Percentiles rank a stretch among this genome's conserved stretches.
Conservation (phyloP, 768 basidiomycete genomes). For the Nevesoporus exiguus region DNA sequence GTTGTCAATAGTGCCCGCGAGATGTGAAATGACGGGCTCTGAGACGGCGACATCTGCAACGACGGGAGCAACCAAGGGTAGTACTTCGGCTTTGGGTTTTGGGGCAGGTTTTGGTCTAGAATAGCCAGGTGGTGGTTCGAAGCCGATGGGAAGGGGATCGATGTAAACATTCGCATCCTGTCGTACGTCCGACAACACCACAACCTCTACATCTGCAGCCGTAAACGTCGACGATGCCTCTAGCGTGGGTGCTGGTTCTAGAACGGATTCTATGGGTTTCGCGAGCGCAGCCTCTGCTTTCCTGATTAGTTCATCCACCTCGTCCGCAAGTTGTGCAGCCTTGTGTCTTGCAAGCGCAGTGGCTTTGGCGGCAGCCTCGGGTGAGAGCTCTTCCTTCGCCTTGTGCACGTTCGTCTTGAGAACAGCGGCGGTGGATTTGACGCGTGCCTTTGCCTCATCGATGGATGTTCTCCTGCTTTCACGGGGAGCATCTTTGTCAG, state of each 20-base stretch:
- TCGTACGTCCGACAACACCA: constrained; percentile 24
- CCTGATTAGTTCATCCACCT: constrained; percentile 61
- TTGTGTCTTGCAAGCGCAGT: constrained; percentile 44
- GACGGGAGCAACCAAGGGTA: constrained; percentile 80
- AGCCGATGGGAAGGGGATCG: constrained; percentile 82
- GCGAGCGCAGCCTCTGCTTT: constrained; percentile 73
- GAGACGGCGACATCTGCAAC: constrained; percentile 68
- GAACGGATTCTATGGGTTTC: constrained; percentile 34
- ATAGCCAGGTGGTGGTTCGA: constrained; percentile 91
- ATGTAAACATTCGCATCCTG: constrained; percentile 45
- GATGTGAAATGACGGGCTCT: constrained; percentile 91
- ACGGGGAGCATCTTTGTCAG: constrained; percentile 27
- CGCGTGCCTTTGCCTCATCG: constrained; percentile 43
- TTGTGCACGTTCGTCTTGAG: constrained; percentile 51
- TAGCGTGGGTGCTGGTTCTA: constrained; percentile 21
- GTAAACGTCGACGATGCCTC: constrained; percentile 23
- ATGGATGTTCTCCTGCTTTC: constrained; percentile 33
- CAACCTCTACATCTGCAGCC: constrained; percentile 23
- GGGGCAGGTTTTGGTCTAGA: constrained; percentile 54
- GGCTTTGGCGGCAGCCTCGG: constrained; percentile 33
- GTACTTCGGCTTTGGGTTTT: constrained; percentile 34
- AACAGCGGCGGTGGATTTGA: constrained; percentile 39
- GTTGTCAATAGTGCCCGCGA: constrained; percentile 89
- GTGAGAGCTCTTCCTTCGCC: constrained; percentile 28
- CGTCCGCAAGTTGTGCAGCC: constrained; percentile 53